These are phyloP conservation scores for Neurospora africana DNA, from an alignment of 495 filamentous ascomycete species.

Conservation along the genomic window DNA sequence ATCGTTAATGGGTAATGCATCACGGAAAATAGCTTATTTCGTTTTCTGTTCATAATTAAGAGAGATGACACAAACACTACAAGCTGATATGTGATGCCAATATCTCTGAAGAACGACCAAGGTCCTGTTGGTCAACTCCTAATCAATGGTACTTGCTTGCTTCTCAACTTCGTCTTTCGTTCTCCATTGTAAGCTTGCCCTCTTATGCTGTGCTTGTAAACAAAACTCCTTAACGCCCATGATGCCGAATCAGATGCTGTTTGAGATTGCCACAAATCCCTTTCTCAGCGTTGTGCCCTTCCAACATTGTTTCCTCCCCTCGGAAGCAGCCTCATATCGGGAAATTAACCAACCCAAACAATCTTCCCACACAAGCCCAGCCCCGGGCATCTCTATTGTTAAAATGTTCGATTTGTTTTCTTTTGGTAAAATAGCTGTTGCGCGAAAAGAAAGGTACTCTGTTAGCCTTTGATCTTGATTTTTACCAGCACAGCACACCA, in stretches of 20 bases:
- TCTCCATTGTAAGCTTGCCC: background rate
- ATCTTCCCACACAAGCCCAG: conserved; percentile 14
- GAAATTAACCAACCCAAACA: background rate
- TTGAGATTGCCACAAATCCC: background rate
- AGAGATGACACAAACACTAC: background rate
- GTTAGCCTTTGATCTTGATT: conserved; percentile 19
- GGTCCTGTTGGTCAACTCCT: background rate
- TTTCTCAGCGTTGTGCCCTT: background rate
- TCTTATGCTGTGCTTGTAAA: background rate
- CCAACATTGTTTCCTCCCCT: background rate
- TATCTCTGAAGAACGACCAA: background rate
- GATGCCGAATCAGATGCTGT: background rate
- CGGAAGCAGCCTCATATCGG: background rate
- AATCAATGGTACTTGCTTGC: background rate
- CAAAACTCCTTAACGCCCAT: background rate
- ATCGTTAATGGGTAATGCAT: background rate
- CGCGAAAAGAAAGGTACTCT: background rate
- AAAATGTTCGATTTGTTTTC: conserved; percentile 43
- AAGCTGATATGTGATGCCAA: background rate
- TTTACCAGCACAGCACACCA: too few relatives aligned
- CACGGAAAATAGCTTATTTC: background rate
- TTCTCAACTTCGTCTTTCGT: background rate
- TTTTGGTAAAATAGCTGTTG: conserved; percentile 42
- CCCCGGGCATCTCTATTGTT: conserved; percentile 31
- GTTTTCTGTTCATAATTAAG: background rate